A percentile compares a stretch with the other conserved stretches of the same genome.
These are phyloP conservation scores for Spathaspora passalidarum DNA, from an alignment of 805 yeast species.

Conservation along the genomic window DNA sequence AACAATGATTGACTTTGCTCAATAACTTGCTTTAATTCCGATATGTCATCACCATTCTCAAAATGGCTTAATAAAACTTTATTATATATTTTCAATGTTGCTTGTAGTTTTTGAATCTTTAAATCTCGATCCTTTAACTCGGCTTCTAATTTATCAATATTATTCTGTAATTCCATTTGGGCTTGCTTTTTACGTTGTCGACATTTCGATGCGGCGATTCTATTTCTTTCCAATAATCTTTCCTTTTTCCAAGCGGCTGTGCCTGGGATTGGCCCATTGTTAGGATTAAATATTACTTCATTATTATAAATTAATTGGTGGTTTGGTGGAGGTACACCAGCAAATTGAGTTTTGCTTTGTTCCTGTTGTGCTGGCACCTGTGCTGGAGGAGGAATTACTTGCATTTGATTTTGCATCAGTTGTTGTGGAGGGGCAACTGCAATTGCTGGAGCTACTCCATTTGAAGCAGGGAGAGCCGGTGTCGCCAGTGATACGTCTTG, in stretches of 20 bases:
- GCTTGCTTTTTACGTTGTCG: conserved; percentile 67
- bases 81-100: conserved; percentile 18
- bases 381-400: conserved; percentile 1
- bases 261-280: conserved; percentile 59
- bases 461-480: too few relatives aligned
- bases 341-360: conserved; percentile 14
- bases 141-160: conserved; percentile 45
- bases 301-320: conserved; percentile 52
- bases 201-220: conserved; percentile 69
- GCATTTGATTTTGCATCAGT: neutral
- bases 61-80: conserved; percentile 15
- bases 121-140: conserved; percentile 35
- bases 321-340: conserved; percentile 48
- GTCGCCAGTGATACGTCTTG: neutral
- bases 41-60: conserved; percentile 7
- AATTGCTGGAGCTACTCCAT: neutral
- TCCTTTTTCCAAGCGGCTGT: conserved; percentile 68
- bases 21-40: conserved; percentile 8
- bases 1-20: neutral
- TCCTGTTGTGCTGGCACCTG: conserved; percentile 10
- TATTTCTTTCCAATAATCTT: conserved; percentile 55
- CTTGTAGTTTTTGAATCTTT: conserved; percentile 20
- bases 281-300: conserved; percentile 52
- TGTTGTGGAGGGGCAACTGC: conserved; percentile 4
- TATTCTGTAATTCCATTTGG: conserved; percentile 63